Conservation (phyloP, 2,329 filamentous ascomycete genomes). For the Cladosporium sp. region DNA sequence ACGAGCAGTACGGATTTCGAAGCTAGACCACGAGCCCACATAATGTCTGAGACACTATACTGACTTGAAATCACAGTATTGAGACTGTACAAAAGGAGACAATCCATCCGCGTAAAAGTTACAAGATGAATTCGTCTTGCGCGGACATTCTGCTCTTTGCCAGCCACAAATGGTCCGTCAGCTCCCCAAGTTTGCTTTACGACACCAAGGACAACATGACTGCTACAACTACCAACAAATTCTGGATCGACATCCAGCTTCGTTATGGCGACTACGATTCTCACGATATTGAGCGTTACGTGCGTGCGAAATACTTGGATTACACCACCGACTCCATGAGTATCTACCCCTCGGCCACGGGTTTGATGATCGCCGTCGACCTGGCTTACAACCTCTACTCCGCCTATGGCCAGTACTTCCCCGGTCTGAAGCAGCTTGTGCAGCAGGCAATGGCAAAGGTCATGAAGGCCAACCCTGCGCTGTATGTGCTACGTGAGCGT, state of each 20-base stretch:
- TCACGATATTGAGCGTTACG: slow-evolving; percentile 97
- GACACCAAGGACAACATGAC: slow-evolving; percentile 97
- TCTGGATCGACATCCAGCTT: slow-evolving; percentile 97
- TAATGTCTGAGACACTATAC: slow-evolving; percentile 84
- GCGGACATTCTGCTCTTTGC: slow-evolving; percentile 96
- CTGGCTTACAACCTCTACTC: slow-evolving; percentile 98
- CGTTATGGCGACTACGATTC: slow-evolving; percentile 98
- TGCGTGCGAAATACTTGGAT: slow-evolving; percentile 95
- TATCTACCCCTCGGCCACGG: slow-evolving; percentile 95
- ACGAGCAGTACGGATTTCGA: slow-evolving; percentile 54
- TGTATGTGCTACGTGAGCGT: slow-evolving; percentile 95
- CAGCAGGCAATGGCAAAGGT: slow-evolving; percentile 99
- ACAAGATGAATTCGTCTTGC: slow-evolving; percentile 99
- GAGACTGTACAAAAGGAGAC: slow-evolving; percentile 78
- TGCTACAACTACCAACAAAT: slow-evolving; percentile 94
- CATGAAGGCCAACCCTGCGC: slow-evolving; percentile 97
- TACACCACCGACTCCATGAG: slow-evolving; percentile 99
- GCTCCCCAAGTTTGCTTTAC: slow-evolving; percentile 85
- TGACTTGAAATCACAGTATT: slow-evolving; percentile 47
- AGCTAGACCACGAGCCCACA: slow-evolving; percentile 66
- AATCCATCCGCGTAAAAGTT: slow-evolving; percentile 97
- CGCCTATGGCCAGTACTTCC: slow-evolving; percentile 98
- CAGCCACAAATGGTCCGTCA: slow-evolving; percentile 98
- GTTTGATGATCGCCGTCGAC: slow-evolving; percentile 96
- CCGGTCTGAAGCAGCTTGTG: slow-evolving; percentile 88